These are phyloP conservation scores for Populus deltoides DNA, from an alignment of 345 rosid species.

Conservation along the genomic window DNA sequence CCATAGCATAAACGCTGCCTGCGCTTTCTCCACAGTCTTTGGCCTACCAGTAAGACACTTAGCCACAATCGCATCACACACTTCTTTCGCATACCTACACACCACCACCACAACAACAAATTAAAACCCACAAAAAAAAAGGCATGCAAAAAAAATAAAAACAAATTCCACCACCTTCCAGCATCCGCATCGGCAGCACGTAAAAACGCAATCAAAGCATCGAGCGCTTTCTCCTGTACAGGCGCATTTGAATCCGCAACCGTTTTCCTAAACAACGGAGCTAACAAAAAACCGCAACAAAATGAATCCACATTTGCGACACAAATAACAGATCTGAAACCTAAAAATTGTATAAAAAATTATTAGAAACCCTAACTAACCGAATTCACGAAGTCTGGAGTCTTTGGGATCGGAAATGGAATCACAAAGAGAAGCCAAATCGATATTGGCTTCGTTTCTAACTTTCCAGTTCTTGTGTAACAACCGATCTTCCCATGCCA, in stretches of 20 bases:
- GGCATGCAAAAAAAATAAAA: neutral
- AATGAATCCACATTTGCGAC: conserved; percentile 29
- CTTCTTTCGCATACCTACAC: conserved; percentile 80
- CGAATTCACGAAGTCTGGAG: conserved; percentile 86
- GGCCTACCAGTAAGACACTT: conserved; percentile 95
- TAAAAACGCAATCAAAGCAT: conserved; percentile 84
- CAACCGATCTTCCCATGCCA: conserved; percentile 98
- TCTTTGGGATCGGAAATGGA: conserved; percentile 97
- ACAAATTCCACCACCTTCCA: conserved; percentile 74
- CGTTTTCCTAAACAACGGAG: conserved; percentile 80
- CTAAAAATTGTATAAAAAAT: neutral
- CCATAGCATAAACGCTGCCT: conserved; percentile 92
- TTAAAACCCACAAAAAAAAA: neutral
- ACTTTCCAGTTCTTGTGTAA: conserved; percentile 98
- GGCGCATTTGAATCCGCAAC: conserved; percentile 99
- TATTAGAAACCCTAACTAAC: conserved; percentile 43
- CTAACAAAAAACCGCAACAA: conserved; percentile 28
- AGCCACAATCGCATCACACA: conserved; percentile 87
- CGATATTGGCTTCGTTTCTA: conserved; percentile 90
- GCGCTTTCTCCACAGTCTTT: conserved; percentile 93
- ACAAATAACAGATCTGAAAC: conserved; percentile 39
- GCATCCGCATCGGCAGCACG: conserved; percentile 93
- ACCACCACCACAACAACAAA: neutral
- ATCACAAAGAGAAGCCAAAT: conserved; percentile 75
- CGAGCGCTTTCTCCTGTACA: conserved; percentile 96